Evolutionary conservation across 2,329 filamentous ascomycete genomes (phyloP), one percentile per base, ranked within the genome.

Genomic region (Pleomassaria siparia): DNA sequence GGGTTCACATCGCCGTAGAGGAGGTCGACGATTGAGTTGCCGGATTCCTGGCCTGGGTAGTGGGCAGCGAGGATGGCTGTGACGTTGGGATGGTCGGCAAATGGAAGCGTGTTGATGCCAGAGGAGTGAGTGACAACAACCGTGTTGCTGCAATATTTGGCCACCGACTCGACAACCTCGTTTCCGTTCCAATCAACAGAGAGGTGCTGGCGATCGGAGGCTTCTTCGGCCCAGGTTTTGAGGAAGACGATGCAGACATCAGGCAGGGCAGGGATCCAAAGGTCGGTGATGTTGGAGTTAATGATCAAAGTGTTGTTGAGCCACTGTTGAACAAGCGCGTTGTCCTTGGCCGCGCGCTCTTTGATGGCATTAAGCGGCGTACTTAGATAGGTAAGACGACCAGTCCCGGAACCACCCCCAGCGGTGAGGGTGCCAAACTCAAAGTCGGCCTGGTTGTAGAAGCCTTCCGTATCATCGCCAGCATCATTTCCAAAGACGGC

Each of bases 1-100:
- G 86, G 85, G 60, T 90, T 92, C 10, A 84, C 79, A 20, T 86
- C 80, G 7, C 91, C 91, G 49, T 91, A 89, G 2, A 96, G 75
- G 2, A 74, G 55, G 43, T 74, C 72, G 29, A 67, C 65, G 35
- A 74, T 58, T 9, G 68, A 67, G 58, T 74, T 62, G 15, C 72
- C 72, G 12, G 59, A 60, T 54, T 75, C 69, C 51, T 75, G 63
- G n/a, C 73, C 73, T 3, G 71, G 70, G 41, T 66, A 66, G 49
- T 74, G 72, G 2, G 72, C 72, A 10, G 67, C 67, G 3, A 76
- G 54, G 47, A 76, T 74, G 15, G 69, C 71, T 9, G 66, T 73
- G n/a, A 74, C 64, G 51, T 75, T 75, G 16, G 70, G 65, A 53
- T 74, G 66, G 50, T 73, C 55, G 6, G 72, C 65, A 59, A 68